Evolutionary conservation across 345 rosid species (phyloP), one percentile per base, ranked within the genome.

Genomic region (Mangifera indica): DNA sequence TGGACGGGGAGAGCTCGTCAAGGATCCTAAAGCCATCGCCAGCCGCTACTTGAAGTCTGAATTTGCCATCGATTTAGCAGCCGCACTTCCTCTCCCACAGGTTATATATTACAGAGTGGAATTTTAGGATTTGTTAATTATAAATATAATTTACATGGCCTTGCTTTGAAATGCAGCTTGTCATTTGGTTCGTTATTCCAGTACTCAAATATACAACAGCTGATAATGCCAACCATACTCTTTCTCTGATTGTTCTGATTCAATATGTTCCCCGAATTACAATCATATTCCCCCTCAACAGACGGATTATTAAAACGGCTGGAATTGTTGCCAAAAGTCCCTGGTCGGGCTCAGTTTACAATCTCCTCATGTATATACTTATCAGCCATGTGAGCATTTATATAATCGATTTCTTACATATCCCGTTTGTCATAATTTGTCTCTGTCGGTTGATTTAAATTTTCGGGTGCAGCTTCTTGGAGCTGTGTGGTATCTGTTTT

Each of bases 61-160:
- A 73, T 93, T 93, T 64, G 70, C 81, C 51, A 68, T 87, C 13
- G 95, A 93, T 74, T 78, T 89, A 8, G 76, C 83, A 1, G 98
- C 97, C 34, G 66, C 88, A 2, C 95, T 93, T 63, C 97, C 98
- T 70, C 92, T 93, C 62, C 98, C 98, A 45, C 98, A 93, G 96
- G 98, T 92, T 45, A n/a, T 3, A n/a, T 3, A 5, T 17, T 6
- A 14, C 67, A 21, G 4, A 4, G 25, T 11, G 42, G 42, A 37
- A 37, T 37, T 37, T 37, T 37, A 6, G 8, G 42, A 37, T 7
- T 37, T 37, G 42, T 7, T 37, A 37, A 37, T 7, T 37, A 37
- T 37, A 37, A 37, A 37, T 37, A 37, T 37, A 0, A 34, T 45
- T 9, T 1, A 49, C 46, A 1, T 63, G 52, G 2, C 21, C 66